phyloP scores from a whole-genome alignment of 176 grass and related monocot genomes.

The Lolium perenne region DNA sequence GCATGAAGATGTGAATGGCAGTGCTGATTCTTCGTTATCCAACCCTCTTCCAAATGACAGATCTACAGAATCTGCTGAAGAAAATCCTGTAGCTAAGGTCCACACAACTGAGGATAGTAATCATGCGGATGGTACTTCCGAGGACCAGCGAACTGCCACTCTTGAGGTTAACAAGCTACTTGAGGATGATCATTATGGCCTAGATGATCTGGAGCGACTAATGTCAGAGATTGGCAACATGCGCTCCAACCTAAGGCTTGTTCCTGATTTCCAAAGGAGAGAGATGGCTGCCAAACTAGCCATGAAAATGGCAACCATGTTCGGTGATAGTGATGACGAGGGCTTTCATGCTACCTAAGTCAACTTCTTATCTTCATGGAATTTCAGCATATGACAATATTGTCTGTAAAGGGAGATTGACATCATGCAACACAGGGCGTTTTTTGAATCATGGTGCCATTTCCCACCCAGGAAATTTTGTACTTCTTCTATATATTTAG shows the following conservation, averaged over 20 bases:
- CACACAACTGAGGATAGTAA: slow-evolving; percentile 26
- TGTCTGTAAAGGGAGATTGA: slow-evolving; percentile 4
- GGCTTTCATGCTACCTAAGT: slow-evolving; percentile 46
- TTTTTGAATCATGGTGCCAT: neutral
- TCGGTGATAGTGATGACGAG: slow-evolving; percentile 75
- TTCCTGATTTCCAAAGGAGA: slow-evolving; percentile 91
- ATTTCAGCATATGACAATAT: slow-evolving; percentile 1
- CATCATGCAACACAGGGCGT: neutral
- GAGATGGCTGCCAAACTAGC: slow-evolving; percentile 88
- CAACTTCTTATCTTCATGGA: neutral
- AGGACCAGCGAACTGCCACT: slow-evolving; percentile 37
- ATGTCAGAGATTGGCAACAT: slow-evolving; percentile 91
- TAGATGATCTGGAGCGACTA: slow-evolving; percentile 81
- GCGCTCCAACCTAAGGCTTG: slow-evolving; percentile 80
- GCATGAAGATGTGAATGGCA: slow-evolving; percentile 27
- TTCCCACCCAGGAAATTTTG: slow-evolving; percentile 20
- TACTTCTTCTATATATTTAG: neutral
- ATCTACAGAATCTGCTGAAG: slow-evolving; percentile 41
- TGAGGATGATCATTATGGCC: slow-evolving; percentile 72
- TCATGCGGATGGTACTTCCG: slow-evolving; percentile 1
- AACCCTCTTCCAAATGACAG: slow-evolving; percentile 39
- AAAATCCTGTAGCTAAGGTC: slow-evolving; percentile 21
- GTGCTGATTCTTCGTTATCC: slow-evolving; percentile 26
- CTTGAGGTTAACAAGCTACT: slow-evolving; percentile 21
- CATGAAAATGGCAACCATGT: slow-evolving; percentile 93